These are phyloP conservation scores for Pyrenula massariospora DNA, from an alignment of 495 filamentous ascomycete species.

Conservation along the genomic window DNA sequence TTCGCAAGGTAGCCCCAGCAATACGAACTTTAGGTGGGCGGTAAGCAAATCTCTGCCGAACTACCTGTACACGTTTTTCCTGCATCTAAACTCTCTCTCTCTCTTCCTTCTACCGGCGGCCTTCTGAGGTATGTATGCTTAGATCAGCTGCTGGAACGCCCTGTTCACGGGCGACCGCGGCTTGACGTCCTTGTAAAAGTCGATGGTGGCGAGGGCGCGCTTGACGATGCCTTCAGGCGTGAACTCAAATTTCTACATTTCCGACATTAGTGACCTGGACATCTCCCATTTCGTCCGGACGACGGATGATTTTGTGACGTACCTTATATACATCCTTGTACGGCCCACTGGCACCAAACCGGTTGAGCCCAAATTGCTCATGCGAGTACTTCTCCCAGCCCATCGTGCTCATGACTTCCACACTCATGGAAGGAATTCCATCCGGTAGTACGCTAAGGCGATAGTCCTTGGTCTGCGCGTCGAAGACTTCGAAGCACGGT, in stretches of 20 bases:
- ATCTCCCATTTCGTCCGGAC: too few species aligned
- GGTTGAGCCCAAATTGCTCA: conserved; percentile 98
- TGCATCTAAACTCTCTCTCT: too few species aligned
- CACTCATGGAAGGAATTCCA: conserved; percentile 82
- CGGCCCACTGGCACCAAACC: conserved; percentile 90
- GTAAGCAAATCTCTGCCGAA: too few species aligned
- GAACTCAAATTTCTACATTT: conserved; percentile 87
- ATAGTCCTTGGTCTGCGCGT: conserved; percentile 89
- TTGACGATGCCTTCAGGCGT: conserved; percentile 92
- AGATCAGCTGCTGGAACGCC: conserved; percentile 79
- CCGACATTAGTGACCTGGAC: conserved; percentile 1
- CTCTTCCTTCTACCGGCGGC: too few species aligned
- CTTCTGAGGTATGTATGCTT: too few species aligned
- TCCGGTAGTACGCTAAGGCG: conserved; percentile 81
- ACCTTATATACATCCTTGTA: conserved; percentile 98
- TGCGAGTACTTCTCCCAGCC: conserved; percentile 98
- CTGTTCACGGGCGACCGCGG: conserved; percentile 93
- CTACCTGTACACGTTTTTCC: too few species aligned
- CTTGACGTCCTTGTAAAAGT: conserved; percentile 91
- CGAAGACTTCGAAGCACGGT: conserved; percentile 96
- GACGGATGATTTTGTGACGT: too few species aligned
- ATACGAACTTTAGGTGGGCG: too few species aligned
- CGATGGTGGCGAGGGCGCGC: conserved; percentile 78
- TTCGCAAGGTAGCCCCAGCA: too few species aligned
- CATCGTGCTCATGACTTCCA: conserved; percentile 87